A percentile compares a stretch with the other conserved stretches of the same genome.
phyloP scores from a whole-genome alignment of 306 rosid species.

The Quercus wislizeni region DNA sequence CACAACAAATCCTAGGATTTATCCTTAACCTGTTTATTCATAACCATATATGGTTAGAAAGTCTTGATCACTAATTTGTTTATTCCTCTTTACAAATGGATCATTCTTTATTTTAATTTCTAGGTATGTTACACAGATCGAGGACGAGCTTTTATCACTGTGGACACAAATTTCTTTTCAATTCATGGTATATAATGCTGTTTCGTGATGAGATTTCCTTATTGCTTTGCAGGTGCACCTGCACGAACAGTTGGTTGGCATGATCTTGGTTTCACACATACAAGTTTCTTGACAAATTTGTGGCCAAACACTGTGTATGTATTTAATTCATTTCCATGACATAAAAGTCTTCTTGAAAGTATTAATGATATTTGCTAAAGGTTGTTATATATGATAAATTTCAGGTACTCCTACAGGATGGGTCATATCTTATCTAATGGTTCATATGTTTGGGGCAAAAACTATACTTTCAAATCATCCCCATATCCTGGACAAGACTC shows the following conservation, averaged over 20 bases:
- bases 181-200: too few species aligned
- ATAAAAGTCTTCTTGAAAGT: neutral
- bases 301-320: constrained; percentile 78
- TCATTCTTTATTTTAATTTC: too few species aligned
- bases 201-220: neutral
- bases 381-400: neutral
- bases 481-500: constrained; percentile 93
- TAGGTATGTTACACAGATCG: too few species aligned
- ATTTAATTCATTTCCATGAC: neutral
- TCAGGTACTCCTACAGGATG: constrained; percentile 61
- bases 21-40: too few species aligned
- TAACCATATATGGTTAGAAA: too few species aligned
- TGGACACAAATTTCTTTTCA: too few species aligned
- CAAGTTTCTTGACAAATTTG: constrained; percentile 67
- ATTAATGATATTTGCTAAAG: neutral
- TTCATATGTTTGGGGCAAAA: constrained; percentile 52
- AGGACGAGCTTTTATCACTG: too few species aligned
- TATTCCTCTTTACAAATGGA: too few species aligned
- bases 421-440: constrained; percentile 51
- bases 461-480: constrained; percentile 71
- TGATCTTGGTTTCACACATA: constrained; percentile 88
- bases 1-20: too few species aligned
- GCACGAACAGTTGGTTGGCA: constrained; percentile 95
- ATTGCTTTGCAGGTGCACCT: constrained; percentile 58
- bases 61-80: too few species aligned